A percentile compares a stretch with the other conserved stretches of the same genome.
These are phyloP conservation scores for Eutypella sp. DNA, from an alignment of 2,329 filamentous ascomycete species.

Conservation along the genomic window DNA sequence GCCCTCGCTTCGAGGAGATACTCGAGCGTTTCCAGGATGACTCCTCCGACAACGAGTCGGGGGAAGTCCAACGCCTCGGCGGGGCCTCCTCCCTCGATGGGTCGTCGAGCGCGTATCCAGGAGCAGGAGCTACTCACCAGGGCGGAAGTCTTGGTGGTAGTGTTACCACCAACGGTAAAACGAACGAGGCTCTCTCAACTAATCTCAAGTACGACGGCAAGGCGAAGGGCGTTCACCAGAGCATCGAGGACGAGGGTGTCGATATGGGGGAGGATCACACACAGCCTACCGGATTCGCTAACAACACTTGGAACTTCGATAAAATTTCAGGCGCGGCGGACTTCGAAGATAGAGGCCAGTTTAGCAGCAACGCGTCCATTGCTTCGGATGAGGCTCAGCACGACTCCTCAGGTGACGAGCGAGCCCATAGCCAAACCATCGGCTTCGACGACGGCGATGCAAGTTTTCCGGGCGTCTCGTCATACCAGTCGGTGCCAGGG, in stretches of 20 bases:
- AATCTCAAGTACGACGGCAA: constrained; percentile 15
- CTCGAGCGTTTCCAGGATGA: constrained; percentile 57
- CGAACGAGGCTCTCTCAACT: too few species aligned
- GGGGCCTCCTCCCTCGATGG: constrained; percentile 78
- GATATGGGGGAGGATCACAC: constrained; percentile 32
- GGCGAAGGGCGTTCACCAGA: constrained; percentile 31
- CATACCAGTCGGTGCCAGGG: constrained; percentile 21
- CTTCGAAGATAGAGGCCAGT: constrained; percentile 22
- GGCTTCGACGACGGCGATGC: constrained; percentile 18
- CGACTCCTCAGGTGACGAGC: constrained; percentile 31
- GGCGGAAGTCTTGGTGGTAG: constrained; percentile 54
- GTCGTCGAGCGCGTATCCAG: constrained; percentile 82
- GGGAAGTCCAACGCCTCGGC: constrained; percentile 85
- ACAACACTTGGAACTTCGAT: constrained; percentile 43
- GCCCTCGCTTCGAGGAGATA: constrained; percentile 67
- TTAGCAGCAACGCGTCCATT: constrained; percentile 22
- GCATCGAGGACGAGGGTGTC: constrained; percentile 46
- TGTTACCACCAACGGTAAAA: constrained; percentile 26
- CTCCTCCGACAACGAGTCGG: constrained; percentile 48
- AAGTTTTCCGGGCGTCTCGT: constrained; percentile 22
- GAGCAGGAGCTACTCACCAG: constrained; percentile 71
- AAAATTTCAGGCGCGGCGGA: constrained; percentile 28
- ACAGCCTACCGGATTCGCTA: constrained; percentile 15
- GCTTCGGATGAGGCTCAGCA: constrained; percentile 34
- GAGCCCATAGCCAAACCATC: constrained; percentile 18